phyloP scores from a whole-genome alignment of 2,329 filamentous ascomycete species.

The Claviceps arundinis region DNA sequence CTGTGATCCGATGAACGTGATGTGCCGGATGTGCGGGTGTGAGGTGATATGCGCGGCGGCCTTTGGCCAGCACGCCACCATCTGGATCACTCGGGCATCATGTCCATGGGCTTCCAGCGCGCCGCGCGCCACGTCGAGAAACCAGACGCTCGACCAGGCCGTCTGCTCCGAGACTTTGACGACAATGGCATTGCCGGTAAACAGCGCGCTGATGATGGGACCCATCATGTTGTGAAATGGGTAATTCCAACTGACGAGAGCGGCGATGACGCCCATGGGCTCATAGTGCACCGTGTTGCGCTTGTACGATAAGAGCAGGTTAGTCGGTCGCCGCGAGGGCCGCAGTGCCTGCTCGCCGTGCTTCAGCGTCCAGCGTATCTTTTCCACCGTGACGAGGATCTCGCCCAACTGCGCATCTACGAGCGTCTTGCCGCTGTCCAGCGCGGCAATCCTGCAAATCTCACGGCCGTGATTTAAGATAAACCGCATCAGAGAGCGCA shows the following conservation, averaged over 20 bases:
- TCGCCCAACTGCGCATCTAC: constrained; percentile 90
- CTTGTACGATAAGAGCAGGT: constrained; percentile 92
- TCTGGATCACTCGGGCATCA: constrained; percentile 69
- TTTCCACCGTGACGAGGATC: constrained; percentile 86
- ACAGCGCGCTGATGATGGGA: constrained; percentile 80
- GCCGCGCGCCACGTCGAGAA: constrained; percentile 61
- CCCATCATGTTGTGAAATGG: constrained; percentile 91
- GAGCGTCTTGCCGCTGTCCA: constrained; percentile 93
- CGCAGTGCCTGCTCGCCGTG: constrained; percentile 75
- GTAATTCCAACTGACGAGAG: constrained; percentile 95
- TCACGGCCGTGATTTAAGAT: constrained; percentile 80
- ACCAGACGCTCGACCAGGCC: constrained; percentile 82
- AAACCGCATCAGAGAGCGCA: constrained; percentile 68
- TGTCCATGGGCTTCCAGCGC: constrained; percentile 76
- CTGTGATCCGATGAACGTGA: constrained; percentile 92
- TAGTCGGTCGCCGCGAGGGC: constrained; percentile 65
- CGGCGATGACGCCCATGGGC: constrained; percentile 82
- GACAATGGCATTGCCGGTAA: constrained; percentile 80
- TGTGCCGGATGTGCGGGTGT: constrained; percentile 70
- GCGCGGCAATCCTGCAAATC: constrained; percentile 72
- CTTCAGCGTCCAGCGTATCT: constrained; percentile 83
- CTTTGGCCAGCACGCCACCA: constrained; percentile 75
- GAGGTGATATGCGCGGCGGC: constrained; percentile 72
- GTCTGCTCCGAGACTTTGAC: constrained; percentile 94
- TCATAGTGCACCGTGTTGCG: constrained; percentile 82